Conservation (phyloP, 805 yeast species). For the Millerozyma acaciae region DNA sequence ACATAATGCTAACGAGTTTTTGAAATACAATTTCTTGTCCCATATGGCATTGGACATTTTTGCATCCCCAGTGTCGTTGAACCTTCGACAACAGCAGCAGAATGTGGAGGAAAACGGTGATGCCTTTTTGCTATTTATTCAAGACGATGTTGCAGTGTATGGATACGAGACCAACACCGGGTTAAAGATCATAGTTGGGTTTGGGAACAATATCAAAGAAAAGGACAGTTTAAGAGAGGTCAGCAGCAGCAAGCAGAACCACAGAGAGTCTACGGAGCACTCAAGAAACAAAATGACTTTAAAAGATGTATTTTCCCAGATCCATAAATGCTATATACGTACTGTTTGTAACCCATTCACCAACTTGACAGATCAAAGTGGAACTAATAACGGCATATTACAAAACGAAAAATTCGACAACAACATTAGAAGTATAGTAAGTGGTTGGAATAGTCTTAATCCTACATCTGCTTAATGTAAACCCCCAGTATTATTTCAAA, state of each 20-base stretch:
- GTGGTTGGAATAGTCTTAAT: slow-evolving; percentile 24
- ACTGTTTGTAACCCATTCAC: slow-evolving; percentile 63
- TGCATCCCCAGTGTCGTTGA: slow-evolving; percentile 46
- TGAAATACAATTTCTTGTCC: slow-evolving; percentile 66
- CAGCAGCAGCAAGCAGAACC: background rate
- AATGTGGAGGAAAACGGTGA: slow-evolving; percentile 16
- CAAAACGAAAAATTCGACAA: slow-evolving; percentile 30
- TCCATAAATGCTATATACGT: slow-evolving; percentile 54
- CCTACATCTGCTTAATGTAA: slow-evolving; percentile 6
- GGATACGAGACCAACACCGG: slow-evolving; percentile 71
- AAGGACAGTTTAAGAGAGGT: slow-evolving; percentile 2
- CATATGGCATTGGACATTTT: slow-evolving; percentile 74
- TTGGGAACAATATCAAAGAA: slow-evolving; percentile 12
- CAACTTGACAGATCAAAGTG: slow-evolving; percentile 12
- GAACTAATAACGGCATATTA: slow-evolving; percentile 19
- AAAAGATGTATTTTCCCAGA: slow-evolving; percentile 23
- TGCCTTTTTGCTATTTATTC: slow-evolving; percentile 54
- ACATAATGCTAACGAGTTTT: slow-evolving; percentile 38
- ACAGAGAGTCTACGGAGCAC: background rate
- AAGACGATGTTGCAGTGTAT: slow-evolving; percentile 63
- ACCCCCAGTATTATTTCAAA: slow-evolving; percentile 39
- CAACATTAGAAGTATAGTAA: slow-evolving; percentile 23
- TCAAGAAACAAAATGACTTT: slow-evolving; percentile 10
- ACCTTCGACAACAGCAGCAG: slow-evolving; percentile 35
- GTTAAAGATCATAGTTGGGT: slow-evolving; percentile 59